Conservation (phyloP, 495 filamentous ascomycete species). For the Penicillium fimorum region DNA sequence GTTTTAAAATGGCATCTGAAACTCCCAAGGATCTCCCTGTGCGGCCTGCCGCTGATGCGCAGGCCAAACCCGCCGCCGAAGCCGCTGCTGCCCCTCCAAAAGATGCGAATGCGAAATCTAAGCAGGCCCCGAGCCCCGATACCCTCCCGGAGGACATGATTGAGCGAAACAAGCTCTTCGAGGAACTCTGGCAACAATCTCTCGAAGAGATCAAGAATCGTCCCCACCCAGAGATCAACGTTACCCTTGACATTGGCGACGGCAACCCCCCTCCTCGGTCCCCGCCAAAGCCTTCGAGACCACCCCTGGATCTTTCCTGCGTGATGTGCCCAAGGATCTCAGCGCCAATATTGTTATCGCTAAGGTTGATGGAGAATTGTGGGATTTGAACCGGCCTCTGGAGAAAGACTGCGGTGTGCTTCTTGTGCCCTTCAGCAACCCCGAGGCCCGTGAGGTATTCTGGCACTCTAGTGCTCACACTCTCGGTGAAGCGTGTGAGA, state of each 20-base stretch:
- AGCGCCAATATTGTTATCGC: conserved; percentile 66
- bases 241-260: conserved; percentile 50
- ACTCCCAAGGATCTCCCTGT: conserved; percentile 42
- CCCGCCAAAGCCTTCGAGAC: conserved; percentile 53
- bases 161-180: conserved; percentile 81
- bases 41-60: conserved; percentile 37
- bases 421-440: conserved; percentile 78
- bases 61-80: conserved; percentile 20
- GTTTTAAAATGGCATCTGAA: conserved; percentile 40
- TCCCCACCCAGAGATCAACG: conserved; percentile 48
- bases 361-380: conserved; percentile 77
- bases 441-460: conserved; percentile 80
- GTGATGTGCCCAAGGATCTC: conserved; percentile 52
- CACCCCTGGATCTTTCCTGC: conserved; percentile 52
- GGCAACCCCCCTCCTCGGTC: conserved; percentile 43
- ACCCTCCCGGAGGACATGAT: conserved; percentile 77
- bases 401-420: conserved; percentile 73
- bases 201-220: conserved; percentile 63
- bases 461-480: conserved; percentile 94
- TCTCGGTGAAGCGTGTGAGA: conserved; percentile 81
- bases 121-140: conserved; percentile 31
- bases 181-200: conserved; percentile 78
- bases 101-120: conserved; percentile 21
- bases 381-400: conserved; percentile 88
- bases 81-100: conserved; percentile 35